A percentile compares a stretch with the other conserved stretches of the same genome.
Evolutionary conservation across 2,329 filamentous ascomycete species (phyloP).

Genomic region (Emydomyces testavorans): DNA sequence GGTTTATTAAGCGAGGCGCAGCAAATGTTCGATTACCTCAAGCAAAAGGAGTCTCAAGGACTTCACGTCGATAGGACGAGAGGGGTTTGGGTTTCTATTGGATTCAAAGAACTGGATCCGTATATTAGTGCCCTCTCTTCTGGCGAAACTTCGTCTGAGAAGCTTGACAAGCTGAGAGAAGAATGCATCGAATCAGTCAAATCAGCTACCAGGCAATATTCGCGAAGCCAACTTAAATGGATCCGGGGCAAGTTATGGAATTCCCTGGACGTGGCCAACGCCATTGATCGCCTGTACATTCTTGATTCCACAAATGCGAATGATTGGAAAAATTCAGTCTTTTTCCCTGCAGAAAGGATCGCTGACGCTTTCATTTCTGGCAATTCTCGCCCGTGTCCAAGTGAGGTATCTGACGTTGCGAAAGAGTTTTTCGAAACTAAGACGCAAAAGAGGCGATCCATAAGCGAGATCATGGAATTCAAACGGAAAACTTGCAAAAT

Average conservation of each 20-base stretch:
- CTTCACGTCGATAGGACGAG: slow-evolving; percentile 56
- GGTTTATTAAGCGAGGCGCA: slow-evolving; percentile 54
- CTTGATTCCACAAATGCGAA: slow-evolving; percentile 64
- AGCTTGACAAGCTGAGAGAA: slow-evolving; percentile 46
- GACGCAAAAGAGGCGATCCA: slow-evolving; percentile 37
- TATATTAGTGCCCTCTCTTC: slow-evolving; percentile 47
- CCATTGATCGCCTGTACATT: slow-evolving; percentile 55
- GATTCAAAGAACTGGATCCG: slow-evolving; percentile 77
- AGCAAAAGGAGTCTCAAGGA: slow-evolving; percentile 38
- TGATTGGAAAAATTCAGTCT: slow-evolving; percentile 53
- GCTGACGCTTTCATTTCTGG: slow-evolving; percentile 52
- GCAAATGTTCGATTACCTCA: slow-evolving; percentile 41
- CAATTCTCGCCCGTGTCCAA: slow-evolving; percentile 42
- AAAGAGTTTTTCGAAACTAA: slow-evolving; percentile 48
- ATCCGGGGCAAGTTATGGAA: slow-evolving; percentile 72
- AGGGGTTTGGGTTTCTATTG: slow-evolving; percentile 94
- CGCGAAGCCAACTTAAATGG: slow-evolving; percentile 73
- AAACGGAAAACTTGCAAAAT: slow-evolving; percentile 52
- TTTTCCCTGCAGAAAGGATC: slow-evolving; percentile 51
- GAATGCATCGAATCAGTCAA: slow-evolving; percentile 64
- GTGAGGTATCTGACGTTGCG: slow-evolving; percentile 48
- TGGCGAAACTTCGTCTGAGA: slow-evolving; percentile 20
- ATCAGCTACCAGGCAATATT: slow-evolving; percentile 75
- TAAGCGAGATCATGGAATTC: slow-evolving; percentile 37
- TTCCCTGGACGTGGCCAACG: slow-evolving; percentile 47